Evolutionary conservation across 176 grass and related monocot species (phyloP).

Genomic region (Cymbopogon citratus): DNA sequence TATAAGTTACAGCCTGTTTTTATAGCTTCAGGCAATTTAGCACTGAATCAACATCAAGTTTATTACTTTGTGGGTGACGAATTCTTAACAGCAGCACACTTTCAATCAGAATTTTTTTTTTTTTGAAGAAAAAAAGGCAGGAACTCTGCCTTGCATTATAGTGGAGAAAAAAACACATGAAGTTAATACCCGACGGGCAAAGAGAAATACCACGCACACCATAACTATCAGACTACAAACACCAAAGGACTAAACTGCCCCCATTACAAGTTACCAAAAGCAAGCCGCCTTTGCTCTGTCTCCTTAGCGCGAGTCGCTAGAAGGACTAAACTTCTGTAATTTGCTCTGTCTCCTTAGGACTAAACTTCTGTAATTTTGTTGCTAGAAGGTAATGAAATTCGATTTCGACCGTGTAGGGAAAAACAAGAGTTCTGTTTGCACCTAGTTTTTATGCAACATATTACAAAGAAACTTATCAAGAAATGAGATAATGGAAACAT

Average conservation of each 20-base stretch:
- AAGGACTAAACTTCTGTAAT: no score
- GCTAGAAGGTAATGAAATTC: background rate
- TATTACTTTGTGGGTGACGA: background rate
- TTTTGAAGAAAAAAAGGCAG: no score
- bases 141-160: no score
- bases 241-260: no score
- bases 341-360: background rate
- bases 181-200: no score
- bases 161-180: no score
- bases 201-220: no score
- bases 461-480: background rate
- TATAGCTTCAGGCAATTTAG: background rate
- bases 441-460: background rate
- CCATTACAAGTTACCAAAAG: no score
- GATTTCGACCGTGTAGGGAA: background rate
- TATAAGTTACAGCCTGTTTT: background rate
- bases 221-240: no score
- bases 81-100: background rate
- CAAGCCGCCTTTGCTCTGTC: background rate
- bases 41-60: background rate
- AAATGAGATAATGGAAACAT: slow-evolving; percentile 17
- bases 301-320: background rate
- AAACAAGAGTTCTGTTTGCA: background rate
- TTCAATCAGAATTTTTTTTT: background rate
- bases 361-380: no score